Base-by-base conservation (phyloP, 1,284 basidiomycete species). In the Rhizoctonia solani region DNA sequence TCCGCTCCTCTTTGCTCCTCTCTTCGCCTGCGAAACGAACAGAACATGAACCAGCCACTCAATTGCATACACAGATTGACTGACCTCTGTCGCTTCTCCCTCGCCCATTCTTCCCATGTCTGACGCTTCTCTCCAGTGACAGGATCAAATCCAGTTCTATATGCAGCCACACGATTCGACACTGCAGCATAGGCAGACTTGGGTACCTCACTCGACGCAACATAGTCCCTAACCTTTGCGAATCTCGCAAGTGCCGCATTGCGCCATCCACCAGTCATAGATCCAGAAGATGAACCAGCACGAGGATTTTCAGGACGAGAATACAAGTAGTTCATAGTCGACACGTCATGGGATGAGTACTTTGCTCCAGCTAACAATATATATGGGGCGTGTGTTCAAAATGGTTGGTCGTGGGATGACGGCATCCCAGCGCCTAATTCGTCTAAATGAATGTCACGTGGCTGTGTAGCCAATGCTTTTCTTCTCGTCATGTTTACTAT, bases 401-500 rank as follows among this genome's bases (percentile, higher is more conserved):
- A 37, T 27, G 47, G 32, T 49, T n/a, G 50, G 32, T 16, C 47
- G n/a, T 53, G 59, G 29, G 49, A 52, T 65, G 59, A 65, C 59
- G 49, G 59, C 59, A 65, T 65, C 19, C 21, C 4, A 19, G 11
- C 44, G 11, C 58, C 25, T 21, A 41, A 50, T 8, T 29, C 3
- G 30, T 16, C 9, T 16, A 52, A 30, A 65, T 65, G 46, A 41
- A 25, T n/a, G 44, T 58, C 66, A 67, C 44, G 46, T 67, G 66
- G 11, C 44, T 13, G 19, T 44, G 49, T 53, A n/a, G n/a, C n/a
- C n/a, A n/a, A 44, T 52, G n/a, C 23, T 30, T 21, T 21, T 52
- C 32, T 19, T 23, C 13, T 6, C 46, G 27, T 16, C 29, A 84
- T 84, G 82, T 74, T 83, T 21, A 76, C 80, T 29, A 81, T 84